Evolutionary conservation across 208 protist genomes (phyloP).

Genomic region (Wallacemonas sp.): DNA sequence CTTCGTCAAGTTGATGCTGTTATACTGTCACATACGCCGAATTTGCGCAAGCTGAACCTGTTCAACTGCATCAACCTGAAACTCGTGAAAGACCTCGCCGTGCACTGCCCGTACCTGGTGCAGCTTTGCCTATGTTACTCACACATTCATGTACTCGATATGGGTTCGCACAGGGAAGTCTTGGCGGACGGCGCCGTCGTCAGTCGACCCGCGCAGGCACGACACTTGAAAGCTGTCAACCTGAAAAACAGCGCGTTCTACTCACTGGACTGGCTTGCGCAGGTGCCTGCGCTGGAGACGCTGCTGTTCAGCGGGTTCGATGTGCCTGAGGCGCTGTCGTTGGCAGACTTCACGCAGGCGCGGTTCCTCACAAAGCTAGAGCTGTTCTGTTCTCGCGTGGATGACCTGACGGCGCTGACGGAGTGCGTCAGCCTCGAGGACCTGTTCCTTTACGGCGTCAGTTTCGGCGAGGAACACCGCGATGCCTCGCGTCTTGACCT

Average conservation of each 20-base stretch:
- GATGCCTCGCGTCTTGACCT: not conserved
- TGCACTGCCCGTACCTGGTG: not conserved
- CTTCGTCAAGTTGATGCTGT: not conserved
- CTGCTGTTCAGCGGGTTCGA: slow-evolving; percentile 1
- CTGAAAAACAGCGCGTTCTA: not conserved
- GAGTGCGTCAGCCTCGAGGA: not conserved
- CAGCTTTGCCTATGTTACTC: not conserved
- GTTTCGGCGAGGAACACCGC: not conserved
- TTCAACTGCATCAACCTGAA: slow-evolving; percentile 8
- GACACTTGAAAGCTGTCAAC: not conserved
- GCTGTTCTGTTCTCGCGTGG: not conserved
- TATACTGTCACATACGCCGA: not conserved
- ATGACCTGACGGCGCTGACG: not conserved
- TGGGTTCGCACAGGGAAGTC: not conserved
- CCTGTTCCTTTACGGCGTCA: not conserved
- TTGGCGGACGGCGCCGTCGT: not conserved
- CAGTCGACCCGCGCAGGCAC: not conserved
- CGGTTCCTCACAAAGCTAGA: not conserved
- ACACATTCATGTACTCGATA: not conserved
- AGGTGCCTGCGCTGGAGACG: not conserved
- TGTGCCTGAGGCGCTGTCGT: not conserved
- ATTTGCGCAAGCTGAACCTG: slow-evolving; percentile 4
- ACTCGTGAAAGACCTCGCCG: not conserved
- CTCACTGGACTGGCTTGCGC: not conserved
- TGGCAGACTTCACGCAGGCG: not conserved